phyloP scores from a whole-genome alignment of 768 basidiomycete species.

The Auricularia auricula-judae region DNA sequence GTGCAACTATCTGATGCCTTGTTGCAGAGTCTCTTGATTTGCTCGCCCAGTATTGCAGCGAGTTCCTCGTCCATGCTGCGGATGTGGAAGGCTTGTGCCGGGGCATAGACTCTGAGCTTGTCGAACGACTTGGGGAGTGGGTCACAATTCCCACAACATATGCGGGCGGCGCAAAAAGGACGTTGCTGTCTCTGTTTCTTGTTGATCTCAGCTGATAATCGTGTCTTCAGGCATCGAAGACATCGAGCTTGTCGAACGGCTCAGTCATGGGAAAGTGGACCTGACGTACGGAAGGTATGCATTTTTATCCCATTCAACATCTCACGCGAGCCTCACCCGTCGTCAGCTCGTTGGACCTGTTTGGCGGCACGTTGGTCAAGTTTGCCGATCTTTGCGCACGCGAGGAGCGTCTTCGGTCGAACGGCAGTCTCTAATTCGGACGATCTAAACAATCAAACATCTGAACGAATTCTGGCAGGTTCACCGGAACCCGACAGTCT shows the following conservation, averaged over 20 bases:
- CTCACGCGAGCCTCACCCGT: too few relatives aligned
- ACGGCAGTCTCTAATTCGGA: too few relatives aligned
- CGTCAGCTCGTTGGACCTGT: slow-evolving; percentile 53
- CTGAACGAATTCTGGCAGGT: too few relatives aligned
- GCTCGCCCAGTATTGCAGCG: slow-evolving; percentile 79
- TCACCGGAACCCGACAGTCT: too few relatives aligned
- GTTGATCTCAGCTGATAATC: background rate
- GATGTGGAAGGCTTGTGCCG: slow-evolving; percentile 96
- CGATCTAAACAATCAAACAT: too few relatives aligned
- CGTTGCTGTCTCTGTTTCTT: slow-evolving; percentile 2
- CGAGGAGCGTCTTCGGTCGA: background rate
- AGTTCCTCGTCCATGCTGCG: slow-evolving; percentile 94
- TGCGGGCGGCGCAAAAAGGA: slow-evolving; percentile 91
- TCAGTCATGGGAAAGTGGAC: slow-evolving; percentile 82
- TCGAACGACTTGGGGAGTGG: slow-evolving; percentile 80
- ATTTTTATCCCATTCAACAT: background rate
- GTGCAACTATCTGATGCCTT: background rate
- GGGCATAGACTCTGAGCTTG: slow-evolving; percentile 88
- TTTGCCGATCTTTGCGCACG: slow-evolving; percentile 40
- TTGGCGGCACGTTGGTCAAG: slow-evolving; percentile 52
- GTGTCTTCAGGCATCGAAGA: slow-evolving; percentile 56
- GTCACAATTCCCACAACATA: slow-evolving; percentile 87
- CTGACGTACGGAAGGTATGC: slow-evolving; percentile 72
- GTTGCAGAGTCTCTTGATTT: slow-evolving; percentile 61
- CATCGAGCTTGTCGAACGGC: slow-evolving; percentile 62